Evolutionary conservation across 1,284 basidiomycete species (phyloP), one percentile per base, ranked within the genome.

Genomic region (Cryptococcus floricola): DNA sequence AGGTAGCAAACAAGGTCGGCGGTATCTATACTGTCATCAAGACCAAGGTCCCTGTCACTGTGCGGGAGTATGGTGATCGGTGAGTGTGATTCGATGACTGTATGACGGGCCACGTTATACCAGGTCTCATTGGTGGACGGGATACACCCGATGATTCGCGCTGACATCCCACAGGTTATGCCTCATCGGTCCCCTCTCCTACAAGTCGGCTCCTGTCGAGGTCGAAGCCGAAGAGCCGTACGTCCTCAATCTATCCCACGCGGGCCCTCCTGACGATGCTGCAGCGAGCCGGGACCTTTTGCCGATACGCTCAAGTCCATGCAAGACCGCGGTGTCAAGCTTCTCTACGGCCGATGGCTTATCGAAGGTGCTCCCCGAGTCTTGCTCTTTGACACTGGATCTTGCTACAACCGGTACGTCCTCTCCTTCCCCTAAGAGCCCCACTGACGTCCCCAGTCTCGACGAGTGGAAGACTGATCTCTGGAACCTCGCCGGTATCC

Each of bases 1-100:
- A 93, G 79, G 91, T 94, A 68, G 91, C 88, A 39, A 95, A 95
- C 84, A 95, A 94, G 79, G 94, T 98, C 77, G 94, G 94, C 66
- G 94, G 94, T 63, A 97, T 97, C 80, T 98, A 98, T 83, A 98
- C 94, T 62, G 94, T 98, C 80, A 97, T 98, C 79, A 97, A 97
- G 81, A 98, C 95, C 54, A 98, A 98, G 76, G 93, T 96, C 52
- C 95, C 95, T 57, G 91, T 98, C 76, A 97, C 95, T 61, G 89
- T 94, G 69, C 85, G 87, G 61, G 92, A 96, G 77, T 96, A 87
- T 64, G 76, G 76, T 39, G 71, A 74, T 63, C 62, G 75, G 74
- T 76, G 57, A 69, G 73, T 67, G n/a, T n/a, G n/a, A n/a, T n/a
- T n/a, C n/a, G n/a, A n/a, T n/a, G n/a, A n/a, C n/a, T n/a, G n/a